phyloP scores from a whole-genome alignment of 2,329 filamentous ascomycete genomes.

The Tolypocladium pustulatum region DNA sequence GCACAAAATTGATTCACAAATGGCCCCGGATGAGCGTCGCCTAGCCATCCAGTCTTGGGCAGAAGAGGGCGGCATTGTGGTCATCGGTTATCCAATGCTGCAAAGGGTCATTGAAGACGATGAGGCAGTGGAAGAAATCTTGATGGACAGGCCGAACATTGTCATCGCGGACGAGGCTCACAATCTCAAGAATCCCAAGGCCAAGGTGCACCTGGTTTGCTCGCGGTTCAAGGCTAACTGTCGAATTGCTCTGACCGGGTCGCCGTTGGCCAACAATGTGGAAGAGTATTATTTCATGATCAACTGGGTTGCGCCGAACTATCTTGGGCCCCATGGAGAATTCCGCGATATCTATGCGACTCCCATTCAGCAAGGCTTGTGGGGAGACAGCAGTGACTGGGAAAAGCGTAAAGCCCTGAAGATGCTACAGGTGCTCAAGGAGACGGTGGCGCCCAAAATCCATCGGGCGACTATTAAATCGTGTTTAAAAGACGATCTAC shows the following conservation, averaged over 20 bases:
- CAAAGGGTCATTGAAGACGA: slow-evolving; percentile 20
- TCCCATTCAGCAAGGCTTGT: slow-evolving; percentile 65
- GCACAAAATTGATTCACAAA: slow-evolving; percentile 39
- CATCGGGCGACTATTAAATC: slow-evolving; percentile 59
- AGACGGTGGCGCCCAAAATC: slow-evolving; percentile 66
- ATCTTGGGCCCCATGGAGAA: slow-evolving; percentile 56
- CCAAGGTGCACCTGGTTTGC: slow-evolving; percentile 43
- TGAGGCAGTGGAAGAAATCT: slow-evolving; percentile 27
- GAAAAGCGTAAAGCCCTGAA: slow-evolving; percentile 53
- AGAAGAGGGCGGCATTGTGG: slow-evolving; percentile 55
- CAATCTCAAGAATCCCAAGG: slow-evolving; percentile 54
- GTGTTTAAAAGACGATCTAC: slow-evolving; percentile 55
- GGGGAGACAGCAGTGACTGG: slow-evolving; percentile 44
- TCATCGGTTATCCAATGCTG: slow-evolving; percentile 68
- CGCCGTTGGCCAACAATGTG: slow-evolving; percentile 76
- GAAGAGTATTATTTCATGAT: slow-evolving; percentile 81
- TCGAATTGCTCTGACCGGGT: slow-evolving; percentile 78
- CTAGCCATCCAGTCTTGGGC: slow-evolving; percentile 48
- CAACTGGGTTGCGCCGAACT: slow-evolving; percentile 74
- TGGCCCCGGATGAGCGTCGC: slow-evolving; percentile 26
- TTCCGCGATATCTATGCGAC: slow-evolving; percentile 61
- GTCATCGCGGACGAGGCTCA: slow-evolving; percentile 85
- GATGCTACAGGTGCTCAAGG: slow-evolving; percentile 59
- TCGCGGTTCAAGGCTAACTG: slow-evolving; percentile 52
- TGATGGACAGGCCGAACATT: slow-evolving; percentile 55